Base-by-base conservation (phyloP, 768 basidiomycete species). In the Suillus lakei region DNA sequence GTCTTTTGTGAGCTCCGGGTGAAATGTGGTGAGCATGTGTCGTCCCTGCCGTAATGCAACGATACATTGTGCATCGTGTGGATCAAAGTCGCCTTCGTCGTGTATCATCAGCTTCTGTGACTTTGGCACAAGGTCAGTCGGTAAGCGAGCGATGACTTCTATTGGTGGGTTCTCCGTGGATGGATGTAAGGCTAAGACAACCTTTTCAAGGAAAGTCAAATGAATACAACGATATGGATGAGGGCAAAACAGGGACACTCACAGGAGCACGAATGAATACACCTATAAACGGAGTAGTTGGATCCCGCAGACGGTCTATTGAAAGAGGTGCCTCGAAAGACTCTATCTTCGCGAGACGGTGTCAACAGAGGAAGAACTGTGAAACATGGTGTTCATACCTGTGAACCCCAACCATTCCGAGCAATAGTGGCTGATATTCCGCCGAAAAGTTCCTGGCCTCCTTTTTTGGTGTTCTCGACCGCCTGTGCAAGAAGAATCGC, bases 211-310 rank as follows among this genome's bases (percentile, higher is more conserved):
- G 28, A 39, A 60, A 13, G 9, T 46, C 16, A 13, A 26, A 56
- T 48, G 16, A 10, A 48, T 26, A 26, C 9, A 18, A 39, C 39
- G 6, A 23, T 32, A 28, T 8, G 41, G 2, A 21, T 41, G 18
- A 13, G 8, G 12, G 34, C 53, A 60, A 43, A 41, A 65, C 61
- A 58, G 26, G 39, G 28, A 51, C 10, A 80, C 88, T 50, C 72
- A 91, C 93, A 0, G 96, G 96, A 55, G 96, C 96, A 50, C 96
- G 93, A 70, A 99, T 99, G 79, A 99, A 99, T 53, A 98, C 84
- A 0, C 92, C 93, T 23, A 84, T 86, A 74, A 95, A 96, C 0
- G 92, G 86, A 18, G 74, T 71, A 2, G 85, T 78, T 1, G 91
- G 75, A 62, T 92, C 78, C 38, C 83, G 81, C 26, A 98, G 79